Percentiles rank a stretch among this genome's conserved stretches.
Conservation (phyloP, 768 basidiomycete species). For the Boletus tomentosulus region DNA sequence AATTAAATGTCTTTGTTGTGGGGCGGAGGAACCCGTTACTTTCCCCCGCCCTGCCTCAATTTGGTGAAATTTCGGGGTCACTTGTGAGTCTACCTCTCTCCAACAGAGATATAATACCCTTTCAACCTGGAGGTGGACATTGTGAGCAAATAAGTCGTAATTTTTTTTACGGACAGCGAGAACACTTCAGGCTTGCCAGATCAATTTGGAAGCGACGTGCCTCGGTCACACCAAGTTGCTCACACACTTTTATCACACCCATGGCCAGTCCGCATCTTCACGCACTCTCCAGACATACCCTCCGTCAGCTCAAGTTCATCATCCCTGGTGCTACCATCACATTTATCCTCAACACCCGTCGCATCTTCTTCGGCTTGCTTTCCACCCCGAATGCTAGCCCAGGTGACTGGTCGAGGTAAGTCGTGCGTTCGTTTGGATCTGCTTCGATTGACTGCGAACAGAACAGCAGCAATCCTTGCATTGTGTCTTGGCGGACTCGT, state of each 20-base stretch:
- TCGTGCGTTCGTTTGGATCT: neutral
- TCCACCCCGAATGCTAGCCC: slow-evolving; percentile 27
- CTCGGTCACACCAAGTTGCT: neutral
- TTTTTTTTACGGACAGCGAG: too few species aligned
- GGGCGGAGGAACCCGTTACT: neutral
- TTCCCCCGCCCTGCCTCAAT: neutral
- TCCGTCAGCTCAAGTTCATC: slow-evolving; percentile 71
- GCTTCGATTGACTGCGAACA: slow-evolving; percentile 25
- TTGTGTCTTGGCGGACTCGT: slow-evolving; percentile 56
- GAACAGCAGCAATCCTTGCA: slow-evolving; percentile 51
- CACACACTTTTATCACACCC: neutral
- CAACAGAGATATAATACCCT: neutral
- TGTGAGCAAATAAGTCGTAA: neutral
- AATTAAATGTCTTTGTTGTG: neutral
- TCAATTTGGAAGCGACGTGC: slow-evolving; percentile 2
- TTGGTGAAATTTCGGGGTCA: too few species aligned
- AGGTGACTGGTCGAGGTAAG: slow-evolving; percentile 51
- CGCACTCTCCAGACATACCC: slow-evolving; percentile 45
- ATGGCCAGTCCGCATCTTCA: slow-evolving; percentile 19
- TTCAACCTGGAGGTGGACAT: too few species aligned
- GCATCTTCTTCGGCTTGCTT: slow-evolving; percentile 44
- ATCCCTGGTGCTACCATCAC: slow-evolving; percentile 65
- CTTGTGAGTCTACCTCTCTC: neutral
- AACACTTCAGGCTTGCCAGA: neutral
- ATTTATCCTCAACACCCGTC: slow-evolving; percentile 55